phyloP scores from a whole-genome alignment of 108 stramenopile species.

The Mediolabrus comicus region DNA sequence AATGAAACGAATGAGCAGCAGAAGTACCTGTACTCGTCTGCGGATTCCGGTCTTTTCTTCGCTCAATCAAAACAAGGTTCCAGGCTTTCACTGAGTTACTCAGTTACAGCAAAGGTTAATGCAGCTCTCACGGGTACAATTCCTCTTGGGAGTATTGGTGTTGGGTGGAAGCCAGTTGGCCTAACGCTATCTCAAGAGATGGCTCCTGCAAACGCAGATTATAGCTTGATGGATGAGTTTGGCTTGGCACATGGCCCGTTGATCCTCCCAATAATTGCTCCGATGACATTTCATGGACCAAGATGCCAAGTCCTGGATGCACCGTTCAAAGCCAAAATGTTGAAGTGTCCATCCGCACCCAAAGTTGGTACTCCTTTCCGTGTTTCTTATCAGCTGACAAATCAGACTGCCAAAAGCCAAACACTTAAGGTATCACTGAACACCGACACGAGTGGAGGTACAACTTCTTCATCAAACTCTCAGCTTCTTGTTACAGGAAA shows the following conservation, averaged over 20 bases:
- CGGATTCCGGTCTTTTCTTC: constrained; percentile 10
- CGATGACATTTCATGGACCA: constrained; percentile 65
- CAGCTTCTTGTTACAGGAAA: constrained; percentile 60
- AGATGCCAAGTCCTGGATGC: constrained; percentile 63
- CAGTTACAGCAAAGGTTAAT: constrained; percentile 31
- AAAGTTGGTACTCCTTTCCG: constrained; percentile 66
- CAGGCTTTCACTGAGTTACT: constrained; percentile 59
- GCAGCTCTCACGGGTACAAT: constrained; percentile 23
- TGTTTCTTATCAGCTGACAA: constrained; percentile 58
- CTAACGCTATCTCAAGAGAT: constrained; percentile 31
- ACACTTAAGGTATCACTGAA: constrained; percentile 46
- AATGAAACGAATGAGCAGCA: constrained; percentile 12
- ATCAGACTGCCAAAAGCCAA: constrained; percentile 67
- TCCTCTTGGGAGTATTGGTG: constrained; percentile 56
- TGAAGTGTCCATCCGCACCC: constrained; percentile 44
- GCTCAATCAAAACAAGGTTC: constrained; percentile 29
- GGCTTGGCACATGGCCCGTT: constrained; percentile 70
- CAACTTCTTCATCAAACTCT: neutral
- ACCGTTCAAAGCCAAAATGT: constrained; percentile 60
- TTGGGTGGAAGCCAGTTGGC: constrained; percentile 65
- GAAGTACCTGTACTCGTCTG: constrained; percentile 21
- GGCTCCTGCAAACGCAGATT: constrained; percentile 8
- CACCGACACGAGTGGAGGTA: constrained; percentile 12
- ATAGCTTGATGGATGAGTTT: constrained; percentile 21
- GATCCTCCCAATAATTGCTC: constrained; percentile 26